These are phyloP conservation scores for Bipolaris cookei DNA, from an alignment of 2,329 filamentous ascomycete genomes.

Conservation along the genomic window DNA sequence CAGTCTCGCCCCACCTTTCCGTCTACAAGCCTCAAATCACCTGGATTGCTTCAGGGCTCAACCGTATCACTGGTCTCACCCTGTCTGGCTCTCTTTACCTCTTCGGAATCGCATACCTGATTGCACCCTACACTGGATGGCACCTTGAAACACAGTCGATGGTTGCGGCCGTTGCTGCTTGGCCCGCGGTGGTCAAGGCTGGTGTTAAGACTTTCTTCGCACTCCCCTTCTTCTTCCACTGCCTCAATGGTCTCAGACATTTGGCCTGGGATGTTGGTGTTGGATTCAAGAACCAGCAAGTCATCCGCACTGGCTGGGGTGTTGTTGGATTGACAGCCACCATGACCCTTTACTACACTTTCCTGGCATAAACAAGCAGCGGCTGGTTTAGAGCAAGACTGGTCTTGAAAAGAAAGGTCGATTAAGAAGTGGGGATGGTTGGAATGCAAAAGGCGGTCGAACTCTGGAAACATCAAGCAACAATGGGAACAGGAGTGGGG, in stretches of 20 bases:
- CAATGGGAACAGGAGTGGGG: background rate
- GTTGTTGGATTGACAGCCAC: conserved; percentile 64
- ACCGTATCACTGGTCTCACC: conserved; percentile 81
- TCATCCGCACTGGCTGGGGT: conserved; percentile 69
- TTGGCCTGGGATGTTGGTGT: conserved; percentile 71
- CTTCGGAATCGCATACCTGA: conserved; percentile 81
- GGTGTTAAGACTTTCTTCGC: conserved; percentile 64
- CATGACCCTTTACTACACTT: conserved; percentile 40
- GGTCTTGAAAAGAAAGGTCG: background rate
- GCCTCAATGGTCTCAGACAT: conserved; percentile 73
- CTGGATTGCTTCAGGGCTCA: conserved; percentile 76
- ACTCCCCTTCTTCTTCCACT: conserved; percentile 72
- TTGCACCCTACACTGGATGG: conserved; percentile 75
- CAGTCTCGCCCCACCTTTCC: conserved; percentile 80
- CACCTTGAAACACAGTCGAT: conserved; percentile 69
- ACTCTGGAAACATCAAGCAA: background rate
- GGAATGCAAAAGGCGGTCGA: background rate
- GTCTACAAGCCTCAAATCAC: conserved; percentile 90
- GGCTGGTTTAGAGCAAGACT: background rate
- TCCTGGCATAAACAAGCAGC: conserved; percentile 20
- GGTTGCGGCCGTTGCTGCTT: conserved; percentile 68
- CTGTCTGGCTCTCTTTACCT: conserved; percentile 78
- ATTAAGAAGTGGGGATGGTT: background rate
- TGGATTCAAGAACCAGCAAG: conserved; percentile 67
- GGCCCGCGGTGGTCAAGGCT: conserved; percentile 66